Evolutionary conservation across 75 land plant species (phyloP).

Genomic region (Pinus tabuliformis): DNA sequence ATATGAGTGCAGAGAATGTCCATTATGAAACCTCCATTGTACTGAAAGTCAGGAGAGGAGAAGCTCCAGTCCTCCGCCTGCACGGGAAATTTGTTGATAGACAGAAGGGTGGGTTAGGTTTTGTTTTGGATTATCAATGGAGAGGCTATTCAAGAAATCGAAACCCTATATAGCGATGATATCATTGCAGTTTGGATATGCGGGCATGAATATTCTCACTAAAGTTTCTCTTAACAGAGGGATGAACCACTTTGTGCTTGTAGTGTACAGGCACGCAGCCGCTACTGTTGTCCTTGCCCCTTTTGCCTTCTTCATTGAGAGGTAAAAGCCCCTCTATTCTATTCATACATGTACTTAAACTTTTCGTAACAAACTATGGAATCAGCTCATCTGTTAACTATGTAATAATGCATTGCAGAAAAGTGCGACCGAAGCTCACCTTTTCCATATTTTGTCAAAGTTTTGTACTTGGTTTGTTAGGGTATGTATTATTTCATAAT

Average conservation of each 20-base stretch:
- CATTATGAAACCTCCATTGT: no score
- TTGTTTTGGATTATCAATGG: no score
- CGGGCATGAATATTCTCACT: constrained; percentile 41
- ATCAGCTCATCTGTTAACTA: neutral
- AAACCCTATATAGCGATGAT: constrained; percentile 36
- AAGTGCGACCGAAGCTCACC: constrained; percentile 24
- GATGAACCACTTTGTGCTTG: constrained; percentile 36
- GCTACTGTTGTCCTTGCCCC: constrained; percentile 48
- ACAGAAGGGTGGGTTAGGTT: neutral
- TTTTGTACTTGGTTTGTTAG: constrained; percentile 7
- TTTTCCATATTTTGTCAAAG: constrained; percentile 9
- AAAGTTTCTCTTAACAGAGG: constrained; percentile 42
- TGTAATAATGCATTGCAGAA: constrained; percentile 6
- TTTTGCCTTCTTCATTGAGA: constrained; percentile 39
- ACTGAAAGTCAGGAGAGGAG: no score
- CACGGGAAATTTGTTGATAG: neutral
- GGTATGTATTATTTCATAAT: neutral
- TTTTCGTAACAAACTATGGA: no score
- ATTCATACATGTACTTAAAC: no score
- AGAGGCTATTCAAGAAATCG: neutral
- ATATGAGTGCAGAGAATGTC: no score
- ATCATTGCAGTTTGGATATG: constrained; percentile 32
- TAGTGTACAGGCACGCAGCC: constrained; percentile 48
- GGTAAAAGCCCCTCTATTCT: constrained; percentile 10
- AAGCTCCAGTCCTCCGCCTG: no score